phyloP scores from a whole-genome alignment of 768 basidiomycete species.

The Suillus variegatus region DNA sequence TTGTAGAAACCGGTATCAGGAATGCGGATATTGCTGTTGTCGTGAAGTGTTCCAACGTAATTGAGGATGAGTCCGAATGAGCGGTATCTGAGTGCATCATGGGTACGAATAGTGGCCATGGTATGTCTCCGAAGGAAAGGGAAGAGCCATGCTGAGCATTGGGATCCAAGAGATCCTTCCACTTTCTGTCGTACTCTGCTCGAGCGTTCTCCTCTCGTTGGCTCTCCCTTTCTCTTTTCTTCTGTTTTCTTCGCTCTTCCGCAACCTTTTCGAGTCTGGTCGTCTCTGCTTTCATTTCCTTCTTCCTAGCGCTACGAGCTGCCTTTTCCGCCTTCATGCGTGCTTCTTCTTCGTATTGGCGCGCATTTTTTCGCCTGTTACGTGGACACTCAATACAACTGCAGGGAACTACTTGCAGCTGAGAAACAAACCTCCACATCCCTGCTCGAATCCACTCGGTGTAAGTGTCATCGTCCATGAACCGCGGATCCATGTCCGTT shows the following conservation, averaged over 20 bases:
- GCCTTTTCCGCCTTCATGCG: slow-evolving; percentile 54
- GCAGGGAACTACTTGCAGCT: slow-evolving; percentile 6
- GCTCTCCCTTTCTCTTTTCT: slow-evolving; percentile 49
- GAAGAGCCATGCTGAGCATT: slow-evolving; percentile 22
- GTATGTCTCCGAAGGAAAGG: slow-evolving; percentile 61
- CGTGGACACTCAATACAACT: slow-evolving; percentile 9
- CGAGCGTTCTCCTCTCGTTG: slow-evolving; percentile 46
- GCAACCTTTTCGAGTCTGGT: slow-evolving; percentile 48
- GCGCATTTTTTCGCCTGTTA: slow-evolving; percentile 64
- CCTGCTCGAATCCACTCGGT: slow-evolving; percentile 83
- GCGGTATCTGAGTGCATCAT: slow-evolving; percentile 25
- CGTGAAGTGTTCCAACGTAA: slow-evolving; percentile 50
- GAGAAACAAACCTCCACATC: slow-evolving; percentile 71
- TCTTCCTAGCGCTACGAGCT: slow-evolving; percentile 54
- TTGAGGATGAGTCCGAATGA: slow-evolving; percentile 16
- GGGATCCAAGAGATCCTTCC: slow-evolving; percentile 51
- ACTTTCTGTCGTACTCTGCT: slow-evolving; percentile 55
- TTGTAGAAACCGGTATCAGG: slow-evolving; percentile 40
- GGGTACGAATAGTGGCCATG: slow-evolving; percentile 61
- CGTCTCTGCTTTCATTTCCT: slow-evolving; percentile 55
- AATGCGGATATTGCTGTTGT: slow-evolving; percentile 58
- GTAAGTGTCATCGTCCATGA: slow-evolving; percentile 87
- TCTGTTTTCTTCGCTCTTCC: slow-evolving; percentile 52
- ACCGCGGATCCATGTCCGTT: slow-evolving; percentile 38
- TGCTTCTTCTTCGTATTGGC: slow-evolving; percentile 63